A percentile compares a stretch with the other conserved stretches of the same genome.
phyloP scores from a whole-genome alignment of 768 basidiomycete genomes.

The Pleurotus platypus region DNA sequence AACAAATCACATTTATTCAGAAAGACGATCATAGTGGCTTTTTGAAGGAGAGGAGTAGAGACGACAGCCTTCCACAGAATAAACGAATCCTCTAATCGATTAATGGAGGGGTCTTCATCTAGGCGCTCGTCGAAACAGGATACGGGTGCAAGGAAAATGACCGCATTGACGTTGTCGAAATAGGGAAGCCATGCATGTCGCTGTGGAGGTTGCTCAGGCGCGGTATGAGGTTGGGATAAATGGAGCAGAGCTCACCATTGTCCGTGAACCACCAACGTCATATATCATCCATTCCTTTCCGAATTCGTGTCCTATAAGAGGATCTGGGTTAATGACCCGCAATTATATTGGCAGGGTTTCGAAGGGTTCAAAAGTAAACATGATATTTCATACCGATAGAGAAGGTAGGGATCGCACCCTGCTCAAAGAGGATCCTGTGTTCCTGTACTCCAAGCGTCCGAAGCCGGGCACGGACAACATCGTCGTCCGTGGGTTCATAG shows the following conservation, averaged over 20 bases:
- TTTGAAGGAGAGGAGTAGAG: conserved; percentile 58
- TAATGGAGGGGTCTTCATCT: conserved; percentile 66
- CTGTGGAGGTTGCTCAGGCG: conserved; percentile 27
- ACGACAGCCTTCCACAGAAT: conserved; percentile 71
- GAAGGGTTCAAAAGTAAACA: neutral
- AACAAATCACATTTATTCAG: conserved; percentile 71
- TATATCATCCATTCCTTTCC: conserved; percentile 68
- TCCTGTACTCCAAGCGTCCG: conserved; percentile 74
- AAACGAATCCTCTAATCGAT: conserved; percentile 72
- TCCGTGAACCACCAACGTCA: conserved; percentile 75
- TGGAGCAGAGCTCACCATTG: conserved; percentile 39
- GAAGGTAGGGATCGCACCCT: conserved; percentile 18
- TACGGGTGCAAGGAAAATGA: conserved; percentile 80
- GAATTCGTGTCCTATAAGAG: conserved; percentile 23
- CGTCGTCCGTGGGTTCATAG: conserved; percentile 68
- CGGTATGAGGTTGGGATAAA: neutral
- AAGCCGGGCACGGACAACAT: conserved; percentile 67
- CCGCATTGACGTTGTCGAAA: conserved; percentile 74
- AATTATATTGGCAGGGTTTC: no score
- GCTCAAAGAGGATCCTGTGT: conserved; percentile 46
- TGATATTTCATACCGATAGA: conserved; percentile 22
- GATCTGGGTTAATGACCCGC: neutral
- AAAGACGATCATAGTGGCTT: conserved; percentile 59
- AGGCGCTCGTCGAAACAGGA: conserved; percentile 77
- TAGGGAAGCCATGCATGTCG: conserved; percentile 78